These are phyloP conservation scores for Scutellaria galericulata DNA, from an alignment of 257 asterid genomes.

Conservation along the genomic window DNA sequence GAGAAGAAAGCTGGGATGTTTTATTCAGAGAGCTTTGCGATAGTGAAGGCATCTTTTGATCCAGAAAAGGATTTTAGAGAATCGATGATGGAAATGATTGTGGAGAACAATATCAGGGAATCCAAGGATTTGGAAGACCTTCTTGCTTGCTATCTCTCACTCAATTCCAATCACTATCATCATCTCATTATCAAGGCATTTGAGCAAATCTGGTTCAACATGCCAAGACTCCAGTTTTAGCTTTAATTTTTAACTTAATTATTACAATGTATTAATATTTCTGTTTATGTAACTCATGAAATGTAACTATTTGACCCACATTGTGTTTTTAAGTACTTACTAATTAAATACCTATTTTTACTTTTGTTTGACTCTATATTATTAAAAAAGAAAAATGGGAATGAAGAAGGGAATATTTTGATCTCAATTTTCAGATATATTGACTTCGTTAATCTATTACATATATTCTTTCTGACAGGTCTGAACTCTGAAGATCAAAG, in stretches of 20 bases:
- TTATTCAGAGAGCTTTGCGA: conserved; percentile 66
- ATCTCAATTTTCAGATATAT: conserved; percentile 20
- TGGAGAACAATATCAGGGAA: conserved; percentile 70
- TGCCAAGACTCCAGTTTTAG: conserved; percentile 40
- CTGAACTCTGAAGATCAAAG: conserved; percentile 36
- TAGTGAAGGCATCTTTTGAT: conserved; percentile 87
- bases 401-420: conserved; percentile 18
- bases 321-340: neutral
- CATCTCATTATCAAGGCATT: conserved; percentile 73
- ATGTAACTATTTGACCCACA: conserved; percentile 5
- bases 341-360: neutral
- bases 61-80: conserved; percentile 87
- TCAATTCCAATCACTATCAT: conserved; percentile 81
- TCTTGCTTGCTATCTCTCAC: conserved; percentile 83
- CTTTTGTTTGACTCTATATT: neutral
- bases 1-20: conserved; percentile 37
- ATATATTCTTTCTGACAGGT: conserved; percentile 39
- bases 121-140: conserved; percentile 82
- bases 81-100: conserved; percentile 91
- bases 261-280: neutral
- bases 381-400: neutral
- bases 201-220: conserved; percentile 81
- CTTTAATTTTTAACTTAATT: neutral
- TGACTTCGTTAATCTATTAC: neutral
- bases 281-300: conserved; percentile 5